Evolutionary conservation across 768 basidiomycete species (phyloP).

Genomic region (Leucogyrophana mollusca): DNA sequence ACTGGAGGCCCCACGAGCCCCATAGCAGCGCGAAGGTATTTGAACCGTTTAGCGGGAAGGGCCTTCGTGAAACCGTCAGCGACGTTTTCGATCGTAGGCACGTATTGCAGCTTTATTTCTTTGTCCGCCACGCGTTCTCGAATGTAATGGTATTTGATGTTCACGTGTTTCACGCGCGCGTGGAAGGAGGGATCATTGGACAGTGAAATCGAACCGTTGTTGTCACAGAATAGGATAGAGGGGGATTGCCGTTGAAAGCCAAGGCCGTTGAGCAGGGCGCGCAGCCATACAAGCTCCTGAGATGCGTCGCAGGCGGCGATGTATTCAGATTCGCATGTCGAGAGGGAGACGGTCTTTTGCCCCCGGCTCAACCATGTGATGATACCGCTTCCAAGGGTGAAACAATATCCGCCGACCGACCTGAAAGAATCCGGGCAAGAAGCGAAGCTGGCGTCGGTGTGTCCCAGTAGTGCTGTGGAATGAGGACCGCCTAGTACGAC

Average conservation of each 20-base stretch:
- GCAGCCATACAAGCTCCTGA: conserved; percentile 37
- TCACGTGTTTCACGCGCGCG: conserved; percentile 40
- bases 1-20: conserved; percentile 14
- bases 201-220: conserved; percentile 34
- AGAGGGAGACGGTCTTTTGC: conserved; percentile 38
- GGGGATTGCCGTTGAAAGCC: neutral
- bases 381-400: conserved; percentile 18
- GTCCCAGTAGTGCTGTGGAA: conserved; percentile 6
- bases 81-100: conserved; percentile 32
- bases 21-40: conserved; percentile 9
- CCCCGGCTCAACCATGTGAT: conserved; percentile 33
- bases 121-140: conserved; percentile 29
- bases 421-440: conserved; percentile 22
- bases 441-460: conserved; percentile 25
- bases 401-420: conserved; percentile 21
- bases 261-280: conserved; percentile 16
- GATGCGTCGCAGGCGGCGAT: conserved; percentile 32
- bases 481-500: too few relatives aligned
- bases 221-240: conserved; percentile 29
- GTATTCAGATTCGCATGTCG: conserved; percentile 45
- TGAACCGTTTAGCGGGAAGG: conserved; percentile 18
- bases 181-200: conserved; percentile 35
- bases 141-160: conserved; percentile 39
- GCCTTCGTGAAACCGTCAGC: conserved; percentile 44
- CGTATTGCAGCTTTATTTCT: conserved; percentile 25